These are phyloP conservation scores for Metarhizium brunneum DNA, from an alignment of 2,329 filamentous ascomycete species.

Conservation along the genomic window DNA sequence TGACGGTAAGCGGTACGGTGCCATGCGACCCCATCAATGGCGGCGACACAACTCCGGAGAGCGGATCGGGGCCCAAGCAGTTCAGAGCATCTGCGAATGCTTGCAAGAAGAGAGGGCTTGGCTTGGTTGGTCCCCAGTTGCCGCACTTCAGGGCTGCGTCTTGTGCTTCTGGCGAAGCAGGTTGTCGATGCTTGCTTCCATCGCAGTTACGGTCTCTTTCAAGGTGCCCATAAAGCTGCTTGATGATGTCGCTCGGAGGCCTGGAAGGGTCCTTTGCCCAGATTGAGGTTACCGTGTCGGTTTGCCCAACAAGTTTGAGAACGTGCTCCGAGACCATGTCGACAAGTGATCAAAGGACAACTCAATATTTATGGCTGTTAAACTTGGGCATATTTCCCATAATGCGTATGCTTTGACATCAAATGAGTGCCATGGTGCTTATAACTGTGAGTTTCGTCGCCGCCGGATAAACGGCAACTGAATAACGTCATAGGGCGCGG, in stretches of 20 bases:
- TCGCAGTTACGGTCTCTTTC: constrained; percentile 9
- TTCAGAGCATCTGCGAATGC: constrained; percentile 57
- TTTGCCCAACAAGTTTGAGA: constrained; percentile 40
- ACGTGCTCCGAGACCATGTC: constrained; percentile 26
- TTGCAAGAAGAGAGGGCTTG: constrained; percentile 59
- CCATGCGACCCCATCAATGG: constrained; percentile 46
- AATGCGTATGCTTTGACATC: neutral
- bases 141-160: constrained; percentile 51
- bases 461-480: neutral
- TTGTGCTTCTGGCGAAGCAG: constrained; percentile 26
- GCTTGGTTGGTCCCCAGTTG: constrained; percentile 53
- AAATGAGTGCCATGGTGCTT: neutral
- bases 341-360: neutral
- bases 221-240: constrained; percentile 39
- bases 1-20: constrained; percentile 57
- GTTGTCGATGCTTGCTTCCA: constrained; percentile 15
- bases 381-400: neutral
- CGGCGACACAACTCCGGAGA: constrained; percentile 42
- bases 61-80: constrained; percentile 41
- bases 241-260: constrained; percentile 44
- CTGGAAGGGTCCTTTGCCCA: constrained; percentile 43
- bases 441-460: neutral
- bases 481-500: neutral
- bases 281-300: constrained; percentile 47
- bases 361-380: neutral